Base-by-base conservation (phyloP, 108 stramenopile species). In the Licmophora abbreviata region DNA sequence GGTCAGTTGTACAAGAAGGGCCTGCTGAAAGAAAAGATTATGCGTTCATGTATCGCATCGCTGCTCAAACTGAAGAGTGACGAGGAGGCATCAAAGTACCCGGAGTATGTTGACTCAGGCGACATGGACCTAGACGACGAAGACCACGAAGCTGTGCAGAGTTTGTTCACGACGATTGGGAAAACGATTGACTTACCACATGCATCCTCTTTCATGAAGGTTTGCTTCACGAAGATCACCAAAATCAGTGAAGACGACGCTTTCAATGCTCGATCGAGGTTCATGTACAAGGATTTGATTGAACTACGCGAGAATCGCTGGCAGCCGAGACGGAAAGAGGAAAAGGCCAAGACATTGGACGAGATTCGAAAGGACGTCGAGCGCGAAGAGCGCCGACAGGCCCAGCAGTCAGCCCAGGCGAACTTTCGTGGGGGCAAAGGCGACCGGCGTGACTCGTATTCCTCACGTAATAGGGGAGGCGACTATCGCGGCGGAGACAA, bases 1-100 rank as follows among this genome's bases (percentile, higher is more conserved):
- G 97, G 97, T 14, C 95, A 96, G 63, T 57, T 98, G 28, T 98
- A 85, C 94, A 98, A 98, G 74, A 83, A 88, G 58, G 59, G 55
- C 25, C 71, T 98, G 54, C 70, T 98, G 29, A 95, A 91, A 74
- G 87, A 88, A 59, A 85, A 88, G 64, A 84, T 95, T 53, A 94
- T 98, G 87, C 71, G 87, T 27, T 75, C 73, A 51, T 94, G 93
- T 63, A 85, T 96, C 57, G 62, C 61, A 30, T 61, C 61, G 41
- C 63, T 94, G n/a, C 30, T 96, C 58, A 85, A 84, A 55, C 44
- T 92, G 27, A n/a, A n/a, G n/a, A n/a, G n/a, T n/a, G n/a, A n/a
- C n/a, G 79, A 85, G 25, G 83, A 88, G 49, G 57, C 56, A 28
- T 41, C 57, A 14, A 83, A 84, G 50, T 52, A 47, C 11, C 63